Evolutionary conservation across 2,329 filamentous ascomycete genomes (phyloP), one percentile per base, ranked within the genome.

Genomic region (Ceratocystis colombiana): DNA sequence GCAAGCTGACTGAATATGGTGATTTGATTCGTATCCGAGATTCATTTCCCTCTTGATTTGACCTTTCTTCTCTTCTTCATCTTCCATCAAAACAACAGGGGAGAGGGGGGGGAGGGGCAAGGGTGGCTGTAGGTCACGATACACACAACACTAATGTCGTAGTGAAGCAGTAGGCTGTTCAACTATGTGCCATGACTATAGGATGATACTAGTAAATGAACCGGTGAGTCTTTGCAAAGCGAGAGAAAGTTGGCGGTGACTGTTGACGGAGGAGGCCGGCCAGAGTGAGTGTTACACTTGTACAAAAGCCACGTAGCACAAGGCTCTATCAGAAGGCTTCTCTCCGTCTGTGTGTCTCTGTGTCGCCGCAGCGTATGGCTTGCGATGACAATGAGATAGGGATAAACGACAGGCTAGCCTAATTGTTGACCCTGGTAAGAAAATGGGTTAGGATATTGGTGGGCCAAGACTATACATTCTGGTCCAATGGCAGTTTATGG

Each of bases 141-240:
- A 15, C 30, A 25, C 53, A 30, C 17, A 22, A n/a, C 25, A 15
- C 12, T 33, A 15, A 17, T 22, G 15, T 17, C 25, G 53, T 17
- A 22, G 10, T 6, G 22, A 30, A 57, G 20, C 15, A 28, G 5
- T 6, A 30, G 30, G 5, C 17, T 28, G 53, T 25, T 4, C 28
- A 57, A 33, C 8, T 17, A 33, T 30, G 30, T 57, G 25, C 6
- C 53, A 33, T 28, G 28, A 33, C 15, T n/a, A 17, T 22, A 25
- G 25, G n/a, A 25, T 15, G 53, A 57, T 57, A 33, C 53, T 57
- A n/a, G 12, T n/a, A 6, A 57, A 12, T 22, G 53, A 57, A 57
- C 33, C n/a, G 53, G 53, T n/a, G 53, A 57, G 53, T 17, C 30
- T 57, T 33, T n/a, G 53, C 28, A 57, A 57, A 57, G 53, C 53